A percentile compares a stretch with the other conserved stretches of the same genome.
These are phyloP conservation scores for Gracilaria vermiculophylla DNA, from an alignment of 23 red algal genomes.

Conservation along the genomic window DNA sequence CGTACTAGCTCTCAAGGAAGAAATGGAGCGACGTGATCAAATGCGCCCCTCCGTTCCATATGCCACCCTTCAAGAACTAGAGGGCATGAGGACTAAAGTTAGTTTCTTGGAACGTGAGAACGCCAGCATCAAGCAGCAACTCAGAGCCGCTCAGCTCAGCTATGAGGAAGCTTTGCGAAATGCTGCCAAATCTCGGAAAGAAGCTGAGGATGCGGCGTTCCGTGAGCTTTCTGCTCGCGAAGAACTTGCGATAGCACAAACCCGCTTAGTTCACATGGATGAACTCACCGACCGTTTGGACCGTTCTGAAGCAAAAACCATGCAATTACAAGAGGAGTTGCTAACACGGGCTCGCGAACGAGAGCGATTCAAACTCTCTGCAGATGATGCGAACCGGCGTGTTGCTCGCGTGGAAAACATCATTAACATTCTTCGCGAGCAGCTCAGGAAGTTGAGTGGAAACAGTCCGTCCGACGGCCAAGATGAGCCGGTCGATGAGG, in stretches of 20 bases:
- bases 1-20: background rate
- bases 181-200: background rate
- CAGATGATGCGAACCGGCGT: constrained; percentile 33
- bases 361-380: constrained; percentile 32
- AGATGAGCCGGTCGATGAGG: background rate
- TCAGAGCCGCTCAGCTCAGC: background rate
- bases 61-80: constrained; percentile 20
- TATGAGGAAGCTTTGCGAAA: constrained; percentile 19
- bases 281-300: constrained; percentile 38
- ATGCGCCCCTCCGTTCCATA: background rate
- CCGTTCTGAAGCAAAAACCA: background rate
- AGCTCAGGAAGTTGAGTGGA: constrained; percentile 2
- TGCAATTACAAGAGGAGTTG: constrained; percentile 16
- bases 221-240: constrained; percentile 11
- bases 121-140: constrained; percentile 6
- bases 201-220: constrained; percentile 5
- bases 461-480: background rate
- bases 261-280: constrained; percentile 10
- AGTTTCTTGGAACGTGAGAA: constrained; percentile 40
- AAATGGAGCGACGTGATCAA: constrained; percentile 23
- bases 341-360: background rate
- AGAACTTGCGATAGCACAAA: constrained; percentile 18
- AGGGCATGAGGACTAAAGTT: background rate
- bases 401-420: constrained; percentile 37
- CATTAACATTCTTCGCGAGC: background rate